Base-by-base conservation (phyloP, 2,329 filamentous ascomycete genomes). In the Xylariales sp. region DNA sequence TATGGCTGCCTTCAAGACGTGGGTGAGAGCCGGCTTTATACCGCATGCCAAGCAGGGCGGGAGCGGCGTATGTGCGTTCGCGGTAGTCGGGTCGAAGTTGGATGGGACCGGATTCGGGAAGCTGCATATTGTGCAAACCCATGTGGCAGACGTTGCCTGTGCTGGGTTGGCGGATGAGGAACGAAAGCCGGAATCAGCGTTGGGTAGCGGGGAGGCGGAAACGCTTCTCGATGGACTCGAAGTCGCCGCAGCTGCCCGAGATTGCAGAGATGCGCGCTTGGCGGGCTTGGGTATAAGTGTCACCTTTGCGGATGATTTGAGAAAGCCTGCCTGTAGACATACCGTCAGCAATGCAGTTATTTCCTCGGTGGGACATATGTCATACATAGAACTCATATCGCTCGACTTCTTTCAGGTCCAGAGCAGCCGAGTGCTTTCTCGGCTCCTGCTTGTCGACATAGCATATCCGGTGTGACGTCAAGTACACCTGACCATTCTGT, bases 51-150 rank as follows among this genome's bases (percentile, higher is more conserved):
- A 70, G 59, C 93, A 98, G 51, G 91, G 88, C 3, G 90, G 86
- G 16, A 95, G 67, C 7, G 83, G 84, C 4, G 86, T 95, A 48
- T 88, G 80, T 15, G 82, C 78, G 46, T 80, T 93, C 7, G 88
- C 88, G 3, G 84, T 82, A 1, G 82, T 75, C 0, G 89, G 86
- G 55, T 97, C 91, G 60, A 97, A 97, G 61, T 95, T 96, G 27
- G 87, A 86, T 1, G 93, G 90, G 1, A 96, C 82, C 0, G 88
- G 84, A 56, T 97, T 97, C 8, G 90, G 91, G 58, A 95, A 94
- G 51, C 86, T 91, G 71, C 91, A 97, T 55, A 97, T 97, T 2
- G 87, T 85, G 66, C 91, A 97, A 15, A 97, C 83, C 91, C 91
- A 97, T 4, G 89, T 96, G 5, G 87, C 88, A 45, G 73, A 77